A percentile compares a stretch with the other conserved stretches of the same genome.
phyloP scores from a whole-genome alignment of 441 rosid species.

The Pelargonium cotyledonis region DNA sequence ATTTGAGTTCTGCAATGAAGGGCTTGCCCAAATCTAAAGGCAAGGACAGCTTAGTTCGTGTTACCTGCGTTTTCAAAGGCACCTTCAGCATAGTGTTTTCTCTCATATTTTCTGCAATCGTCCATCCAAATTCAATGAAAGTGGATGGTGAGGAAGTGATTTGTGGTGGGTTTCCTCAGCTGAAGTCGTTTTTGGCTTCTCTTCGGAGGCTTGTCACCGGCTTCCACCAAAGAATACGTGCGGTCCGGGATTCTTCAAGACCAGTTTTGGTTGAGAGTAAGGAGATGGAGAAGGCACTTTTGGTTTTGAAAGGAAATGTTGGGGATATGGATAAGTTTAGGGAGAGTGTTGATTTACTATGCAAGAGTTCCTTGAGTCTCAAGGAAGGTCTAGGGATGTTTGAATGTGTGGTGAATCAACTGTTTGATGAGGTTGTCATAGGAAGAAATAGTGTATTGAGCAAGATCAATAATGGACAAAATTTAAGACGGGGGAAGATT shows the following conservation, averaged over 20 bases:
- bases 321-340: not conserved
- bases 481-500: too few species aligned
- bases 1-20: not conserved
- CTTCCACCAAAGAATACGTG: not conserved
- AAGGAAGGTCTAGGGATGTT: constrained; percentile 10
- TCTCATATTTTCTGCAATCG: not conserved
- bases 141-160: too few species aligned
- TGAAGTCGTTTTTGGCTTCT: not conserved
- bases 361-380: not conserved
- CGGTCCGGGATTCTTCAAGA: not conserved
- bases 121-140: not conserved
- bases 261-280: constrained; percentile 5
- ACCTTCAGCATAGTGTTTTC: not conserved
- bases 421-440: constrained; percentile 9
- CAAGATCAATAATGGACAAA: not conserved
- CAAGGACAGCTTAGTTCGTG: not conserved
- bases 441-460: constrained; percentile 10
- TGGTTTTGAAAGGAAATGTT: not conserved
- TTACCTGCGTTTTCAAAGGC: not conserved
- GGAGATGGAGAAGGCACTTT: constrained; percentile 10
- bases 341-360: constrained; percentile 1
- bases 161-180: not conserved
- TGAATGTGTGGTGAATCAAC: constrained; percentile 5
- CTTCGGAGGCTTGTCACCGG: constrained; percentile 2
- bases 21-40: not conserved